Evolutionary conservation across 2,329 filamentous ascomycete species (phyloP), one percentile per base, ranked within the genome.

Genomic region (Sphaerostilbella broomeana): DNA sequence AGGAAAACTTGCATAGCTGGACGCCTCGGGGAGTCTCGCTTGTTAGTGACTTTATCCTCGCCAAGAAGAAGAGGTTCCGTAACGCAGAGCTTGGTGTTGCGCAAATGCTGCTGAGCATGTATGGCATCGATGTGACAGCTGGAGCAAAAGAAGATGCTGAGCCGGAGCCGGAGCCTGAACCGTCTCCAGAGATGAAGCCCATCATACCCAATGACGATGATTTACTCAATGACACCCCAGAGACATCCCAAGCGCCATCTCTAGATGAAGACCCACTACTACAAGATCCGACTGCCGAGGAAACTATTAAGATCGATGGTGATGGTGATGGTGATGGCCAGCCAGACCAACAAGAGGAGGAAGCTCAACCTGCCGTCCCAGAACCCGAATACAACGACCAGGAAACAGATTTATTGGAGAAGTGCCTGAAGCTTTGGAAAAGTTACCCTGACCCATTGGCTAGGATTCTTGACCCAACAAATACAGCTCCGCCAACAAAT

Each of bases 11-110:
- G 26, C 79, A 72, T 3, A 79, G 80, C 41, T 98, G 92, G 92
- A 79, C 81, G 6, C 90, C 92, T 2, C 77, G 92, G 28, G 88
- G 92, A 24, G 85, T 97, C 3, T 94, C 87, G 0, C 67, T 98
- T 1, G 82, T 98, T n/a, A 79, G 81, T 42, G 92, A 98, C 61
- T 95, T 83, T 53, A 82, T 95, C 39, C 64, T 72, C 9, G 75
- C 84, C 5, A 80, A 80, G 44, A 87, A 85, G 62, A 82, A 84
- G 55, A 80, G 80, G 51, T 71, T 75, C 42, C 80, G 88, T 12
- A 72, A 84, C 19, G 79, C 81, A 7, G 90, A 95, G 54, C 81
- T 97, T 26, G 86, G 90, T 49, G 80, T 81, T 0, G 79, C 81
- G 2, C 77, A 85, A 47, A 75, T 76, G 11, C 69, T 83, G 19